Conservation (phyloP, 805 yeast genomes). For the Candida vartiovaarae region DNA sequence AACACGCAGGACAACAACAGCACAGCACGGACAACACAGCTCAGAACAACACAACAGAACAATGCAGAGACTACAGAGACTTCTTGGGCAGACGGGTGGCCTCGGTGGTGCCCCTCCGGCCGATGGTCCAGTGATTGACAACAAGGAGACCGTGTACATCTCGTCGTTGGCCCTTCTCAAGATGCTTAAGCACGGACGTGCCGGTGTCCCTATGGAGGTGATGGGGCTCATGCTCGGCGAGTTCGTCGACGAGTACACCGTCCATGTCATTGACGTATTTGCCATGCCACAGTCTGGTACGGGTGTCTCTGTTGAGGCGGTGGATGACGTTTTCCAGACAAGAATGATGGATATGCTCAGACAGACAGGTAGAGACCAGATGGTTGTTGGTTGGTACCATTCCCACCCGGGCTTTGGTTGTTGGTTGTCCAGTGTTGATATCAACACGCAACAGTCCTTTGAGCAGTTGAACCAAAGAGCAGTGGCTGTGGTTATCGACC, state of each 20-base stretch:
- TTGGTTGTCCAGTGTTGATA: constrained; percentile 97
- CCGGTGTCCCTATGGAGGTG: constrained; percentile 80
- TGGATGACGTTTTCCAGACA: constrained; percentile 97
- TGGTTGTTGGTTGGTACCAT: constrained; percentile 99
- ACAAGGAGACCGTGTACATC: constrained; percentile 92
- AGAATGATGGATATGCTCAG: constrained; percentile 99
- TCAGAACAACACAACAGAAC: no score
- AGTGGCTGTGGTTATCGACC: constrained; percentile 97
- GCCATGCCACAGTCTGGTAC: constrained; percentile 99
- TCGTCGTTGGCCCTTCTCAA: constrained; percentile 91
- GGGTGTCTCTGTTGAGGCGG: constrained; percentile 98
- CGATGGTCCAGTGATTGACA: constrained; percentile 84
- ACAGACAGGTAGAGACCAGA: constrained; percentile 98
- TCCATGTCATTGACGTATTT: constrained; percentile 95
- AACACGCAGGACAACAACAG: neutral
- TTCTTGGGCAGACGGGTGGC: constrained; percentile 33
- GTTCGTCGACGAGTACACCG: constrained; percentile 94
- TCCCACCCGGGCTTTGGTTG: constrained; percentile 99
- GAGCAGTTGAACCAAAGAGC: constrained; percentile 94
- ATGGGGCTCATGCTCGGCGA: constrained; percentile 99
- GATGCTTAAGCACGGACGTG: constrained; percentile 96
- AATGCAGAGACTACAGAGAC: constrained; percentile 38
- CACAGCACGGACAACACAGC: neutral
- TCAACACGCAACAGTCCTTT: constrained; percentile 94
- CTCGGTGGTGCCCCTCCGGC: constrained; percentile 41